Evolutionary conservation across 352 stramenopile genomes (phyloP).

Genomic region (Globisporangium polare): DNA sequence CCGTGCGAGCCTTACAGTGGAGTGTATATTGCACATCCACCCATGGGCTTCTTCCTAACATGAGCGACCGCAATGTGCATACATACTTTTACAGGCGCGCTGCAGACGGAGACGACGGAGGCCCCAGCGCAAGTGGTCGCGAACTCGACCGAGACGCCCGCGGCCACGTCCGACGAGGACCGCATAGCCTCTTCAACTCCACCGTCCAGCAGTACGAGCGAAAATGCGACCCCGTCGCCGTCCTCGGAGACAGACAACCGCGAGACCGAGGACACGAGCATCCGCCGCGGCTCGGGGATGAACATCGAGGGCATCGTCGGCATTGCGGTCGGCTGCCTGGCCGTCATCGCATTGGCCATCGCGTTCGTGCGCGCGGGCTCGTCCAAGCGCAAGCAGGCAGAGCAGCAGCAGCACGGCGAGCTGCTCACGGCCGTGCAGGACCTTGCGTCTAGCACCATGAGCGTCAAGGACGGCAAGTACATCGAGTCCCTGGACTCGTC

Average conservation of each 20-base stretch:
- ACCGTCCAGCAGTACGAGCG: neutral
- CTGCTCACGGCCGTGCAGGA: neutral
- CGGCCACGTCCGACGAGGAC: neutral
- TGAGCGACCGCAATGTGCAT: too few relatives aligned
- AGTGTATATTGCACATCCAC: too few relatives aligned
- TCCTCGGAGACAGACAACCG: neutral
- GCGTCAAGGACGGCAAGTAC: conserved; percentile 15
- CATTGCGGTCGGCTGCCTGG: conserved; percentile 8
- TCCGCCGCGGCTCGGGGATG: neutral
- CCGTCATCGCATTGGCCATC: conserved; percentile 8
- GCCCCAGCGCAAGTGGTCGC: neutral
- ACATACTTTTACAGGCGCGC: neutral
- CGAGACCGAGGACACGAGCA: neutral
- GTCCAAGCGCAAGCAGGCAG: conserved; percentile 1
- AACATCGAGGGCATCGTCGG: conserved; percentile 7
- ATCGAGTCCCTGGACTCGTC: conserved; percentile 14
- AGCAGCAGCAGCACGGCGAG: neutral
- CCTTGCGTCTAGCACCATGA: conserved; percentile 11
- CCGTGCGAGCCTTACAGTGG: too few relatives aligned
- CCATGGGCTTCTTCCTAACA: too few relatives aligned
- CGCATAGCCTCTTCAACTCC: neutral
- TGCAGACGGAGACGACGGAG: neutral
- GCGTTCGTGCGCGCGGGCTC: conserved; percentile 10
- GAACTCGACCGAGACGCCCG: neutral
- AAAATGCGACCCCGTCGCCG: neutral